Base-by-base conservation (phyloP, 352 stramenopile species). In the Globisporangium emineosum region DNA sequence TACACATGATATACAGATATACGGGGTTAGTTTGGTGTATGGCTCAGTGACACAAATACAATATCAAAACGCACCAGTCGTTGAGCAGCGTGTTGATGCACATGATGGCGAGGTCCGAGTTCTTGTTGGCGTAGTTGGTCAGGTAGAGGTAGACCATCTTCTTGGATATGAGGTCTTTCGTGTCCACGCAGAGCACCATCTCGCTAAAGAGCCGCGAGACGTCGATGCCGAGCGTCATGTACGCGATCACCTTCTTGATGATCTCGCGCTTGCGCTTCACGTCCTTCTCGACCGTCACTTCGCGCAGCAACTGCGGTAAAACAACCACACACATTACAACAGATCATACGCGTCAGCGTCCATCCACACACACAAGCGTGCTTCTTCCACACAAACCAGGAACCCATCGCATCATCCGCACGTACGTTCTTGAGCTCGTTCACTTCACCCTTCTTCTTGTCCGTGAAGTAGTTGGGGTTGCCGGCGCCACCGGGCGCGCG, bases 61-160 rank as follows among this genome's bases (percentile, higher is more conserved):
- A 5, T 9, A n/a, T n/a, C 6, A n/a, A 32, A 30, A 69, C 75
- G 57, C 70, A 94, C 79, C 97, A 99, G 77, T 99, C 98, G 64
- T 99, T 98, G n/a, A 98, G 83, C 51, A 99, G 82, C 56, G 97
- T 99, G 83, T 99, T 99, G 71, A 99, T 99, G 75, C 95, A 99
- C 92, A 99, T 99, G 74, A 99, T 98, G 40, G 97, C 97, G 62
- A 99, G 81, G 61, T 99, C 97, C 37, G 97, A 97, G 79, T 99
- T 98, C 65, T 97, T 97, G 64, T 97, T 87, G 6, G 98, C 98
- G 80, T 99, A 99, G 73, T 98, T 99, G 71, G 95, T 98, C 27
- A 99, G 80, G 75, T 99, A 99, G n/a, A 99, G 83, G 70, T 99
- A 99, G 21, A 99, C 96, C 97, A 99, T 99, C 75, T 99, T 99